Conservation (phyloP, 2,329 filamentous ascomycete species). For the Pseudocercospora macadamiae region DNA sequence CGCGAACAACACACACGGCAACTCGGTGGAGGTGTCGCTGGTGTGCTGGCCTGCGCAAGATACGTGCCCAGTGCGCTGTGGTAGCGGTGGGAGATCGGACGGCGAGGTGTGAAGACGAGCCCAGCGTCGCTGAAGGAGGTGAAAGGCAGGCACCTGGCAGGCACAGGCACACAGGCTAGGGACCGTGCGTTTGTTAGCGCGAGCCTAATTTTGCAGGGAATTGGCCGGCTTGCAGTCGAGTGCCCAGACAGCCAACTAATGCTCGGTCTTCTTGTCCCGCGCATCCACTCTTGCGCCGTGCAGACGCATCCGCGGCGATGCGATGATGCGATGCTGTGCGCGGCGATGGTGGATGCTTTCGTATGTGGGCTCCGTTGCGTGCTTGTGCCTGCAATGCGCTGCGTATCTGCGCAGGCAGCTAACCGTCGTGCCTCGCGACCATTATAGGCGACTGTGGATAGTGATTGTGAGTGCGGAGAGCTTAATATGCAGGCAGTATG, state of each 20-base stretch:
- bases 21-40: not conserved
- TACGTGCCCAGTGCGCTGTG: slow-evolving; percentile 6
- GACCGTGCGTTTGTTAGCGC: not conserved
- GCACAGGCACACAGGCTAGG: too few species aligned
- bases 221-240: not conserved
- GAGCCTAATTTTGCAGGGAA: not conserved
- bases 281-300: not conserved
- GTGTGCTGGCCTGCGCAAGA: slow-evolving; percentile 11
- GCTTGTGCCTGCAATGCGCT: not conserved
- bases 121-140: slow-evolving; percentile 9
- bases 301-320: too few species aligned
- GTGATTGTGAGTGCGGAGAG: not conserved
- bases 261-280: not conserved
- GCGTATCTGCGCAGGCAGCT: slow-evolving; percentile 5
- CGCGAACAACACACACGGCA: slow-evolving; percentile 17
- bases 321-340: too few species aligned
- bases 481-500: slow-evolving; percentile 1
- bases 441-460: not conserved
- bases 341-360: too few species aligned
- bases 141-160: too few species aligned
- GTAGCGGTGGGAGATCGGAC: slow-evolving; percentile 18
- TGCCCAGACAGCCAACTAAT: slow-evolving; percentile 1
- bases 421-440: slow-evolving; percentile 2
- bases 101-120: too few species aligned
- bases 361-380: too few species aligned